A percentile compares a stretch with the other conserved stretches of the same genome.
These are phyloP conservation scores for Xylaria sp. DNA, from an alignment of 2,329 filamentous ascomycete genomes.

Conservation along the genomic window DNA sequence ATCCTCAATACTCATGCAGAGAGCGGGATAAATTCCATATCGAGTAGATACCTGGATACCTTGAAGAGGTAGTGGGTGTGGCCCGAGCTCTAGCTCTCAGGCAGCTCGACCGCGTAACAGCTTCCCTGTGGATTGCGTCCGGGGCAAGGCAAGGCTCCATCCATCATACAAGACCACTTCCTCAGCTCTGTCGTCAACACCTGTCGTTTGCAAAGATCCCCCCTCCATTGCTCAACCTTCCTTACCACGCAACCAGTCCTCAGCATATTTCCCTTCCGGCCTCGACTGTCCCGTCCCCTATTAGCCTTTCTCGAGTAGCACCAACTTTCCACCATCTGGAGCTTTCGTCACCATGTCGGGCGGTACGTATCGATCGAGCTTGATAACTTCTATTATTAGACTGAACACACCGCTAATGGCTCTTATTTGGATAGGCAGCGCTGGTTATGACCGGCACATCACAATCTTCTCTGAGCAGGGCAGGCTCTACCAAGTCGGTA, in stretches of 20 bases:
- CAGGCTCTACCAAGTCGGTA: conserved; percentile 99
- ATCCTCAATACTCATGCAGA: background rate
- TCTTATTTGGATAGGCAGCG: conserved; percentile 67
- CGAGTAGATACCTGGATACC: background rate
- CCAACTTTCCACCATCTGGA: conserved; percentile 26
- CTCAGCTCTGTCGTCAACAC: conserved; percentile 32
- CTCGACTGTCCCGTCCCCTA: background rate
- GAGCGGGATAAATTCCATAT: background rate
- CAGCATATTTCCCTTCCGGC: background rate
- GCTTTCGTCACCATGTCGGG: conserved; percentile 62
- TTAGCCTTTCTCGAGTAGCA: conserved; percentile 21
- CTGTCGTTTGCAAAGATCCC: conserved; percentile 15
- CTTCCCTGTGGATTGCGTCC: conserved; percentile 31
- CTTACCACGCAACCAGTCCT: conserved; percentile 1
- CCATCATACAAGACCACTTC: conserved; percentile 4
- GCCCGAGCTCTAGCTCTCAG: conserved; percentile 41
- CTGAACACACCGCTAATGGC: conserved; percentile 44
- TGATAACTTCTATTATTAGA: conserved; percentile 26
- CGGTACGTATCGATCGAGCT: conserved; percentile 39
- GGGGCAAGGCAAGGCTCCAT: conserved; percentile 33
- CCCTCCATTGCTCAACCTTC: conserved; percentile 16
- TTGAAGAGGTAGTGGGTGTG: conserved; percentile 35
- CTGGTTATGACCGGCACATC: conserved; percentile 97
- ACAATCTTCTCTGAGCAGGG: conserved; percentile 99
- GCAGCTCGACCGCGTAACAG: conserved; percentile 44